A percentile compares a stretch with the other conserved stretches of the same genome.
Conservation (phyloP, 345 rosid genomes). For the Stellera chamaejasme region DNA sequence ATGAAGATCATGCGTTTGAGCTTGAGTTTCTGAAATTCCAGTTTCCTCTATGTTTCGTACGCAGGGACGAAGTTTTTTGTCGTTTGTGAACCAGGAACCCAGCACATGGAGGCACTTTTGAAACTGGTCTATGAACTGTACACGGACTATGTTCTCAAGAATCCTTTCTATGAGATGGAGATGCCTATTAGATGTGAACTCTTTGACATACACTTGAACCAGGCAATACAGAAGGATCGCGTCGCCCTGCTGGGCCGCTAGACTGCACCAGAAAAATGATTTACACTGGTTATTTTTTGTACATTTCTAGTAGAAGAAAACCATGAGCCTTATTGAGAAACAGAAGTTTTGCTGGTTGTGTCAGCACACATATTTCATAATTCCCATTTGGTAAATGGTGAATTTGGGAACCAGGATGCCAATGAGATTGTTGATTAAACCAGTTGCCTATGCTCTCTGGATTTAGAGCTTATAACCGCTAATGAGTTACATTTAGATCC, state of each 20-base stretch:
- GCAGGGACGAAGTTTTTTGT: constrained; percentile 96
- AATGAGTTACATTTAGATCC: too few relatives aligned
- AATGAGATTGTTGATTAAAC: too few relatives aligned
- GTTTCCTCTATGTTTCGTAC: constrained; percentile 1
- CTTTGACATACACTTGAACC: constrained; percentile 76
- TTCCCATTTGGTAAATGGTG: too few relatives aligned
- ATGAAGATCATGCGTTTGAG: not conserved
- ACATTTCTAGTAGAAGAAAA: constrained; percentile 1
- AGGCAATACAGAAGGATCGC: constrained; percentile 80
- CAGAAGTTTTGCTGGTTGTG: not conserved
- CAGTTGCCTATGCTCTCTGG: too few relatives aligned
- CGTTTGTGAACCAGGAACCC: constrained; percentile 86
- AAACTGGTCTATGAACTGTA: constrained; percentile 74
- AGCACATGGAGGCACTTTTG: constrained; percentile 73
- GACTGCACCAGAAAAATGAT: constrained; percentile 4
- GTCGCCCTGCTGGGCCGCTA: constrained; percentile 59
- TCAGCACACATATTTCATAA: too few relatives aligned
- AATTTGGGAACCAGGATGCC: too few relatives aligned
- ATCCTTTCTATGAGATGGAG: constrained; percentile 99
- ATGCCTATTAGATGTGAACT: constrained; percentile 99
- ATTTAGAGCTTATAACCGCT: too few relatives aligned
- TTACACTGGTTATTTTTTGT: constrained; percentile 2
- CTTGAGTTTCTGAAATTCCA: not conserved
- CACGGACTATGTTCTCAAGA: constrained; percentile 91
- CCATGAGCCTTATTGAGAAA: not conserved